A percentile compares a stretch with the other conserved stretches of the same genome.
These are phyloP conservation scores for Piromyces sp. DNA, from an alignment of 192 early-diverging fungal genomes.

Conservation along the genomic window DNA sequence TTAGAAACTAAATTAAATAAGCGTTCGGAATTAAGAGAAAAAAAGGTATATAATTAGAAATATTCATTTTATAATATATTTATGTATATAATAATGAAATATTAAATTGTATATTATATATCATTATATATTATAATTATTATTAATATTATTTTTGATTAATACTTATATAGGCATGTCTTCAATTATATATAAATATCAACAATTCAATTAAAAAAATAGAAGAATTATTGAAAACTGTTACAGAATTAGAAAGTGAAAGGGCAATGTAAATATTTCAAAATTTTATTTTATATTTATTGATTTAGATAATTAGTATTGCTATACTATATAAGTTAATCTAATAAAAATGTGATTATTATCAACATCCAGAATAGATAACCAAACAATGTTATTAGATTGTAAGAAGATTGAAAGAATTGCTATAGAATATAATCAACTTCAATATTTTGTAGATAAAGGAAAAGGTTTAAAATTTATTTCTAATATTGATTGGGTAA, in stretches of 20 bases:
- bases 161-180: conserved; percentile 16
- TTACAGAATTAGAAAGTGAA: neutral
- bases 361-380: neutral
- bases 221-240: conserved; percentile 41
- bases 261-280: neutral
- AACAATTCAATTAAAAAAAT: conserved; percentile 61
- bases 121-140: too few species aligned
- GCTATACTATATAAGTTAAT: too few species aligned
- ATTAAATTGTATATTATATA: too few species aligned
- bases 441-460: conserved; percentile 50
- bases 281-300: neutral
- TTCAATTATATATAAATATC: conserved; percentile 57
- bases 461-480: conserved; percentile 49
- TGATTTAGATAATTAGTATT: too few species aligned
- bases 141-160: neutral
- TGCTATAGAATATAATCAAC: conserved; percentile 69
- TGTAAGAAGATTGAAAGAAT: conserved; percentile 65
- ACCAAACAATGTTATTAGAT: conserved; percentile 3
- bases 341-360: too few species aligned
- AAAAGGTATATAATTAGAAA: conserved; percentile 26
- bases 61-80: neutral
- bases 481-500: conserved; percentile 55
- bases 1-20: conserved; percentile 40
- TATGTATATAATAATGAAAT: too few species aligned
- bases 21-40: conserved; percentile 43